Evolutionary conservation across 495 filamentous ascomycete genomes (phyloP), one percentile per base, ranked within the genome.

Genomic region (Daldinia decipiens): DNA sequence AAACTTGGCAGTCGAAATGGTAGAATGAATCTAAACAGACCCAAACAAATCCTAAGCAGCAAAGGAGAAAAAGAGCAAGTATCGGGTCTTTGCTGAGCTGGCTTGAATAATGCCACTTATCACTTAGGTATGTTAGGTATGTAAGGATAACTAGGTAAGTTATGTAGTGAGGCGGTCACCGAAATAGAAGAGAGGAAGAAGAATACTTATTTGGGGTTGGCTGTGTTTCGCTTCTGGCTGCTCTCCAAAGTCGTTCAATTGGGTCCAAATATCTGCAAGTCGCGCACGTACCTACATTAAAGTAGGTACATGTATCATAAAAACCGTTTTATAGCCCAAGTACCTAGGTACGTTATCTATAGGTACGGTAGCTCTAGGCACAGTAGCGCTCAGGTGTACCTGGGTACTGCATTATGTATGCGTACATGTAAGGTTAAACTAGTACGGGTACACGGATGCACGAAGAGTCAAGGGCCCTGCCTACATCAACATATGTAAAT

Each of bases 141-240:
- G 29, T 31, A 6, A 31, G n/a, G n/a, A n/a, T n/a, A n/a, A n/a
- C n/a, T n/a, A n/a, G n/a, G n/a, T n/a, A n/a, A 8, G 29, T 8
- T 32, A 32, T 8, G 29, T 39, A 51, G 56, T 68, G 39, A 64
- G 62, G 67, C 67, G 67, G 67, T 70, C 67, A 70, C 67, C 56
- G 67, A 70, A 70, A 65, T 64, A 57, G 45, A 36, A 61, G 50
- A 60, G 29, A 52, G n/a, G 39, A 65, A 45, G 50, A 62, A 61
- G 51, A 43, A 55, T 52, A 39, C 55, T 60, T 53, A 60, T 65
- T 70, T 36, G 45, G 66, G 66, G 59, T 59, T 69, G 59, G 66
- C 36, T 63, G 39, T 69, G 53, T 59, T 51, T 69, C 51, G 57
- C 57, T 64, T 43, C 51, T 52, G 17, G 31, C 53, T 24, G 51